phyloP scores from a whole-genome alignment of 148 eudicot species.

The Rhododendron griersonianum region DNA sequence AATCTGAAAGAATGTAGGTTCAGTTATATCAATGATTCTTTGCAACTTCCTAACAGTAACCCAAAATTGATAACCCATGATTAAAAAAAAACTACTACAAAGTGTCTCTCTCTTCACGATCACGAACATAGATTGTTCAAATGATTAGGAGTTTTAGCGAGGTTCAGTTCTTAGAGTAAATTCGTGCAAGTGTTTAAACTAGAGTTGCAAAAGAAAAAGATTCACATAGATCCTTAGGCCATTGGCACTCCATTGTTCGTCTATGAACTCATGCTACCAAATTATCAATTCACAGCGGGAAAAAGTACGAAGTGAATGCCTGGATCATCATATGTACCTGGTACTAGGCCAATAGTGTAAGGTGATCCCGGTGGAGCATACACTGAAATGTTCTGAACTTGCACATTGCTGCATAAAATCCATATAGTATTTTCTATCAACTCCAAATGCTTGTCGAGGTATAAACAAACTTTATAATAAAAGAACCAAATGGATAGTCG shows the following conservation, averaged over 20 bases:
- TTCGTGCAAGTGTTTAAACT: neutral
- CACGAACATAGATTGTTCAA: neutral
- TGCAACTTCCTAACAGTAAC: neutral
- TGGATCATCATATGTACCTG: conserved; percentile 26
- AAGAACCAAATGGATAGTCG: neutral
- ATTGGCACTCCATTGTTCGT: neutral
- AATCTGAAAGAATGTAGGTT: conserved; percentile 28
- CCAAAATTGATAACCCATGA: neutral
- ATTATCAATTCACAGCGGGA: neutral
- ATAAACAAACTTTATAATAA: neutral
- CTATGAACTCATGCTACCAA: neutral
- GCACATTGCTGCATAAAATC: conserved; percentile 37
- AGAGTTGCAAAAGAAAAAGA: neutral
- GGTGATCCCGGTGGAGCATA: conserved; percentile 48
- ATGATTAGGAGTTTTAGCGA: neutral
- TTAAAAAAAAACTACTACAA: too few species aligned
- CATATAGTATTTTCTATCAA: neutral
- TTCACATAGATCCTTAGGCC: neutral
- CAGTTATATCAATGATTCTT: neutral
- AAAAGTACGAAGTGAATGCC: neutral
- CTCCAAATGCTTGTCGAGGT: neutral
- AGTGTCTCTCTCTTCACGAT: too few species aligned
- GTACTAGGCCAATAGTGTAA: conserved; percentile 49
- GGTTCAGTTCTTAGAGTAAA: neutral
- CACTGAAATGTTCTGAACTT: conserved; percentile 44